A percentile compares a stretch with the other conserved stretches of the same genome.
These are phyloP conservation scores for Dactylellina haptotyla DNA, from an alignment of 2,329 filamentous ascomycete genomes.

Conservation along the genomic window DNA sequence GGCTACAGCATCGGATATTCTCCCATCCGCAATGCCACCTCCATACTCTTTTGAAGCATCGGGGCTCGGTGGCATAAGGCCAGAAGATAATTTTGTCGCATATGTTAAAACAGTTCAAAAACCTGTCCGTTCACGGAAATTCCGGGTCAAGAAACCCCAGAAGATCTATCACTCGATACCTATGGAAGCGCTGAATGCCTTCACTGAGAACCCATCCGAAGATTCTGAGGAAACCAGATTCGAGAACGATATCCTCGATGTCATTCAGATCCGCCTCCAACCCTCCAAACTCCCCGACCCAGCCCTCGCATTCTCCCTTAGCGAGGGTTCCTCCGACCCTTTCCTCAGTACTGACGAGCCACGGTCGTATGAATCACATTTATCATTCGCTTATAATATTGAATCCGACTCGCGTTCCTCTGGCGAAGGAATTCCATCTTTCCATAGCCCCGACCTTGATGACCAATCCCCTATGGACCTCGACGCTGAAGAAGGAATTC, in stretches of 20 bases:
- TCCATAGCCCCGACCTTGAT: slow-evolving; percentile 38
- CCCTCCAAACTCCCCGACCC: slow-evolving; percentile 45
- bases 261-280: slow-evolving; percentile 10
- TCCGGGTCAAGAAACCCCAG: slow-evolving; percentile 9
- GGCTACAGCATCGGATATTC: slow-evolving; percentile 25
- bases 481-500: slow-evolving; percentile 25
- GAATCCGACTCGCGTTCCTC: slow-evolving; percentile 47
- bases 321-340: slow-evolving; percentile 41
- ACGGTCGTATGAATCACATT: slow-evolving; percentile 38
- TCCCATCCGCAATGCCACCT: slow-evolving; percentile 52
- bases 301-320: slow-evolving; percentile 23
- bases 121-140: slow-evolving; percentile 28
- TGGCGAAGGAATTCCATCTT: slow-evolving; percentile 42
- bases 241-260: slow-evolving; percentile 21
- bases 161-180: slow-evolving; percentile 22
- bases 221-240: slow-evolving; percentile 22
- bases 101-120: slow-evolving; percentile 63
- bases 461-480: slow-evolving; percentile 48
- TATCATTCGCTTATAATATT: slow-evolving; percentile 50
- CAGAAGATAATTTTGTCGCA: slow-evolving; percentile 73
- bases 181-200: slow-evolving; percentile 31
- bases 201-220: slow-evolving; percentile 34
- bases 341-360: slow-evolving; percentile 38
- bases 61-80: slow-evolving; percentile 70
- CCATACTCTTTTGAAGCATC: slow-evolving; percentile 66